Base-by-base conservation (phyloP, 257 asterid species). In the Capsicum chinense region DNA sequence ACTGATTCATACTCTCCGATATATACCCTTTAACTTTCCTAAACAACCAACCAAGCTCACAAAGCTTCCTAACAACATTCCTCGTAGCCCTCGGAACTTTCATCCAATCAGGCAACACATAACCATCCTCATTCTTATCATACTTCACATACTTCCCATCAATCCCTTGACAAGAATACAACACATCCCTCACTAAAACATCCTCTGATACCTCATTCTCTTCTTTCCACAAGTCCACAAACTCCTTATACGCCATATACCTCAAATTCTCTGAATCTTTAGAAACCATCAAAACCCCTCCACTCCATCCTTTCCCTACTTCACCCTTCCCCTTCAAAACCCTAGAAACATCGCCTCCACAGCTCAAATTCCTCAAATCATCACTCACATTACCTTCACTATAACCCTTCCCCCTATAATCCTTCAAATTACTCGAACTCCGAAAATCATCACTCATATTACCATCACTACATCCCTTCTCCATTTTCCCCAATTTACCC, bases 41-140 rank as follows among this genome's bases (percentile, higher is more conserved):
- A 91, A 97, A 97, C 89, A 97, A 86, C 95, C 96, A 92, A 13
- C 99, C 99, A 10, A 97, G 94, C 91, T 97, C 98, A 83, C 98
- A 93, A 86, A 97, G 97, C 91, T 93, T 93, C 84, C 89, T 90
- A 44, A 92, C 91, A 94, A 92, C 90, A 86, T 86, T 86, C 88
- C 92, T 90, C 9, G 96, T 93, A 47, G 94, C 92, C 88, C 97
- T 92, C 3, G 92, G 92, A 58, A 90, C 95, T 90, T 90, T 97
- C 86, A 90, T 67, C 17, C 76, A 81, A 83, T 95, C 97, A 0
- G 94, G 93, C 78, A 95, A 88, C 86, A 89, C 88, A 84, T 93
- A 95, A 6, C 91, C 99, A 88, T 93, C 94, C 58, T 83, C 91
- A 80, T 87, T 90, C 80, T 89, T 90, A 64, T 95, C 97, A 86